phyloP scores from a whole-genome alignment of 768 basidiomycete species.

The Hygrocybe punicea region DNA sequence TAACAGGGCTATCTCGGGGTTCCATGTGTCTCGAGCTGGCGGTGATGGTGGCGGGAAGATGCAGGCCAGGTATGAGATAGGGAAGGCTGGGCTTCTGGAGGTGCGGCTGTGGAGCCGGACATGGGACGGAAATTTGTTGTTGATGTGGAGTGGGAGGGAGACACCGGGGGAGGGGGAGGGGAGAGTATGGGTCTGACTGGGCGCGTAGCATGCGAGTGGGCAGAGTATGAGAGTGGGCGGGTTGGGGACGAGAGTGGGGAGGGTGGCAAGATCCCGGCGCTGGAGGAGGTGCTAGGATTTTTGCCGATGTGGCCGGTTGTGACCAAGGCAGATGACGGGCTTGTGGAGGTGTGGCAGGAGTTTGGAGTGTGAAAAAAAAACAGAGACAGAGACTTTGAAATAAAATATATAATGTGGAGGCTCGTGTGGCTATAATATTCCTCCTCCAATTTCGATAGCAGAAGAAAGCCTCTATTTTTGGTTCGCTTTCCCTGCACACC shows the following conservation, averaged over 20 bases:
- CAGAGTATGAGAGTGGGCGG: slow-evolving; percentile 48
- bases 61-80: slow-evolving; percentile 43
- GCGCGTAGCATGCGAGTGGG: slow-evolving; percentile 51
- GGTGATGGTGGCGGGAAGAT: slow-evolving; percentile 18
- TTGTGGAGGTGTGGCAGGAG: slow-evolving; percentile 39
- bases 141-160: slow-evolving; percentile 38
- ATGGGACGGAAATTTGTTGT: slow-evolving; percentile 48
- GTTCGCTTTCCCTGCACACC: too few relatives aligned
- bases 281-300: slow-evolving; percentile 48
- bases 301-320: slow-evolving; percentile 51
- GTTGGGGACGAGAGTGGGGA: slow-evolving; percentile 30
- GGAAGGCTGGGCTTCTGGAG: slow-evolving; percentile 32
- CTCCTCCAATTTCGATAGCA: too few relatives aligned
- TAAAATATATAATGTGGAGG: too few relatives aligned
- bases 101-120: slow-evolving; percentile 51
- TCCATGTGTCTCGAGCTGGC: slow-evolving; percentile 36
- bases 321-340: slow-evolving; percentile 41
- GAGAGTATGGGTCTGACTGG: slow-evolving; percentile 30
- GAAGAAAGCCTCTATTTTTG: too few relatives aligned
- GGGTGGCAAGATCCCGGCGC: slow-evolving; percentile 44
- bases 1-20: slow-evolving; percentile 40
- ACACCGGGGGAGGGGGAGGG: not conserved
- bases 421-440: too few relatives aligned
- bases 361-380: slow-evolving; percentile 31
- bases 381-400: too few relatives aligned